Base-by-base conservation (phyloP, 345 rosid genomes). In the Trapa incisa region DNA sequence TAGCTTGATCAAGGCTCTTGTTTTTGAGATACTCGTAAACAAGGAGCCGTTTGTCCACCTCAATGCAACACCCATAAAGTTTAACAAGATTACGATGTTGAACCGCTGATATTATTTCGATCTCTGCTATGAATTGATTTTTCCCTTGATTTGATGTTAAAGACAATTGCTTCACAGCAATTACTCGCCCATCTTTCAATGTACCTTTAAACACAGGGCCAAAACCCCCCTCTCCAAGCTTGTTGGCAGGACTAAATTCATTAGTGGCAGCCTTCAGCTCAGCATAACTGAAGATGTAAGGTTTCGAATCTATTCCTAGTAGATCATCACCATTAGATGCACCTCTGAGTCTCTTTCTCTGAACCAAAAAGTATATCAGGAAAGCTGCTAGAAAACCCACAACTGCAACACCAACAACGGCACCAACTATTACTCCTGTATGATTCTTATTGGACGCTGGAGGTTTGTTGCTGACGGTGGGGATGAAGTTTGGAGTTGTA, bases 211-310 rank as follows among this genome's bases (percentile, higher is more conserved):
- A 91, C 66, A 87, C 87, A 3, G 95, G 85, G 72, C 97, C 94
- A 69, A 84, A 90, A 61, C 97, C 94, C 74, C 94, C 95, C 79
- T 91, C 95, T 73, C 92, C 97, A 58, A 86, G 90, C 72, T 88
- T 88, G 77, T 88, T 81, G 54, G 79, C 68, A 47, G 78, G 76
- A 75, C 71, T 79, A 61, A 88, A 88, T 72, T 84, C 89, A 47
- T 86, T 80, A 41, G 89, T 84, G 29, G 91, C 91, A 71, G 79
- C 62, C 81, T 69, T 86, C 45, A 88, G 83, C 71, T 86, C 87
- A 3, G 80, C 74, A 75, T 79, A 82, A 71, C 74, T 77, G 79
- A 88, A 88, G 64, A 86, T 86, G 77, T 82, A 81, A 11, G 87
- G 89, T 67, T 73, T 79, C 60, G 79, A 38, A 68, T 81, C 86